Conservation (phyloP, 2,329 filamentous ascomycete genomes). For the Colletotrichum cordylinicola region DNA sequence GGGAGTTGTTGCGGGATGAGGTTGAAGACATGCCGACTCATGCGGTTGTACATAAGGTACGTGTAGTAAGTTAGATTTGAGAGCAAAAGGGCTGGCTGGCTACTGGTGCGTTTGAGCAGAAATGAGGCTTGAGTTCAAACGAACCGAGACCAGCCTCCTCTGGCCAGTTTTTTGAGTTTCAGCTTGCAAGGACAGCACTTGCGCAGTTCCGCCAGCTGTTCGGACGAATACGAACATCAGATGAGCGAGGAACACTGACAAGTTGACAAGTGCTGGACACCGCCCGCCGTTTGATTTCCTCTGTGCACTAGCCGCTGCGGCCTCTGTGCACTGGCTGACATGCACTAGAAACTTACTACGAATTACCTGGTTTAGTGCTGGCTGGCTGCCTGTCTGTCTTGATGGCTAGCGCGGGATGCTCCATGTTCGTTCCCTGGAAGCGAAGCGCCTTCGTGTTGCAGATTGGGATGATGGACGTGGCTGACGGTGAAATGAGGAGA, state of each 20-base stretch:
- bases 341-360: background rate
- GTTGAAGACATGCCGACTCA: background rate
- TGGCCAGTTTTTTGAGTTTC: conserved; percentile 6
- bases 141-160: background rate
- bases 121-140: background rate
- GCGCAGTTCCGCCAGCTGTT: conserved; percentile 1
- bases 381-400: background rate
- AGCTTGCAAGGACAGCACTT: conserved; percentile 8
- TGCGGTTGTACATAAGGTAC: background rate
- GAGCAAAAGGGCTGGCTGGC: background rate
- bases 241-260: background rate
- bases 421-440: background rate
- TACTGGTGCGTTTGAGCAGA: background rate
- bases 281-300: background rate
- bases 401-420: background rate
- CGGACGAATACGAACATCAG: conserved; percentile 20
- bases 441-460: background rate
- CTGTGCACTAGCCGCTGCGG: background rate
- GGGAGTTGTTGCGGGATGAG: background rate
- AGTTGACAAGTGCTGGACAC: background rate
- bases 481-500: background rate
- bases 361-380: background rate
- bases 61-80: background rate
- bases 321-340: background rate
- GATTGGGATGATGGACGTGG: background rate